phyloP scores from a whole-genome alignment of 2,329 filamentous ascomycete genomes.

The Pseudogymnoascus sp. region DNA sequence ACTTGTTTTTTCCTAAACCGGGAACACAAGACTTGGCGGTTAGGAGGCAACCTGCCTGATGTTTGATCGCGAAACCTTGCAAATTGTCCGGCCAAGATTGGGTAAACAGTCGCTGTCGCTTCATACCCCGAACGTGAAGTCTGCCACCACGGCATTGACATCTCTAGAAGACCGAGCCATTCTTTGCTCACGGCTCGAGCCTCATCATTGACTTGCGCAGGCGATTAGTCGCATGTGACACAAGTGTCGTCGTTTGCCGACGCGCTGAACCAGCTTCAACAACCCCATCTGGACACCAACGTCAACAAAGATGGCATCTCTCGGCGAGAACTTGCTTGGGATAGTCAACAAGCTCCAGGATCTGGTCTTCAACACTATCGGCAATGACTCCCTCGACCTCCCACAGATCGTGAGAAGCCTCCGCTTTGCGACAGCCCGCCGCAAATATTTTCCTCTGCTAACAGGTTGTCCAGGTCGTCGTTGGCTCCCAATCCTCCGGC shows the following conservation, averaged over 20 bases:
- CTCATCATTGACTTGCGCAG: neutral
- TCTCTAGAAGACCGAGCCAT: neutral
- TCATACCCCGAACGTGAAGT: conserved; percentile 1
- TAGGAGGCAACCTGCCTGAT: conserved; percentile 1
- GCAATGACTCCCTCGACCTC: conserved; percentile 93
- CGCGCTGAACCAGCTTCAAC: conserved; percentile 9
- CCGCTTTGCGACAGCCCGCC: neutral
- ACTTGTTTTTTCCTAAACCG: neutral
- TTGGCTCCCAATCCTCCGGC: conserved; percentile 95
- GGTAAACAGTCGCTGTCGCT: conserved; percentile 4
- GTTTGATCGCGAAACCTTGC: conserved; percentile 9
- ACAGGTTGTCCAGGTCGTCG: conserved; percentile 64
- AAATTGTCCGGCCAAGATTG: conserved; percentile 9
- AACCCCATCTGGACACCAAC: neutral
- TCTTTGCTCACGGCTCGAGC: conserved; percentile 3
- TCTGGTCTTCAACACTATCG: conserved; percentile 98
- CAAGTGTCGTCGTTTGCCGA: conserved; percentile 4
- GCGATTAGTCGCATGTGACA: conserved; percentile 9
- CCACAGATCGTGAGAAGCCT: conserved; percentile 78
- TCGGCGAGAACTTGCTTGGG: conserved; percentile 89
- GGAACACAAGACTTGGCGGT: conserved; percentile 9
- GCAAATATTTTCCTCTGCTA: conserved; percentile 13
- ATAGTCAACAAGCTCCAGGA: conserved; percentile 99
- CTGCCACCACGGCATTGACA: conserved; percentile 6
- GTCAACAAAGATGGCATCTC: conserved; percentile 63